Percentiles rank a stretch among this genome's conserved stretches.
phyloP scores from a whole-genome alignment of 1,139 yeast genomes.

The Geotrichum bryndzae region DNA sequence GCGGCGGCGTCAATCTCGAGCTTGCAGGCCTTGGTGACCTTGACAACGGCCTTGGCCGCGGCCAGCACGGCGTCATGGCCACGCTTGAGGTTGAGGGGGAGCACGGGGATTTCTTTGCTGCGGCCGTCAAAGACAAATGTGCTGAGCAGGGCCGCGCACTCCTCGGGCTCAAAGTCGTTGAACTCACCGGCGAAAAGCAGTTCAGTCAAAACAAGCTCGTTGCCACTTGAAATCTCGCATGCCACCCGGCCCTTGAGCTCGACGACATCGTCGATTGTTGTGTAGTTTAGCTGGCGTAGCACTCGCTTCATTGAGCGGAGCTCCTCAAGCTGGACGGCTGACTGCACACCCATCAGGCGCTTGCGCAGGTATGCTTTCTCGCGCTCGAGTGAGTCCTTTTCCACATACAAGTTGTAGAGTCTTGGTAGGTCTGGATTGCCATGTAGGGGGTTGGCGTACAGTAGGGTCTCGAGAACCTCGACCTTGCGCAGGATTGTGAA shows the following conservation, averaged over 20 bases:
- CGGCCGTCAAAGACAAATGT: conserved; percentile 97
- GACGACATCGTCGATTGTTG: conserved; percentile 72
- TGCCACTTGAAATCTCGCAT: conserved; percentile 78
- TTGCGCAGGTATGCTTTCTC: conserved; percentile 36
- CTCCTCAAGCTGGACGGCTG: conserved; percentile 81
- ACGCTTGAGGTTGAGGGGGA: conserved; percentile 81
- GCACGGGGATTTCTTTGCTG: conserved; percentile 79
- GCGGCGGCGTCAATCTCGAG: conserved; percentile 85
- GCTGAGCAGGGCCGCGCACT: conserved; percentile 84
- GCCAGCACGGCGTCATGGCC: conserved; percentile 83
- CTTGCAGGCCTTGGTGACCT: conserved; percentile 81
- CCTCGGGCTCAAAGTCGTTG: conserved; percentile 79
- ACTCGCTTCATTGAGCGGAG: conserved; percentile 89
- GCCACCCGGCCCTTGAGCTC: conserved; percentile 60
- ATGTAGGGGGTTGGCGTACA: conserved; percentile 54
- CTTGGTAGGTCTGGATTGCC: conserved; percentile 57
- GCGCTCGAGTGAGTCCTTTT: conserved; percentile 56
- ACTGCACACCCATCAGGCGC: not conserved
- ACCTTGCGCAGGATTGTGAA: conserved; percentile 62
- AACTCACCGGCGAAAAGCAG: conserved; percentile 91
- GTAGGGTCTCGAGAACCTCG: conserved; percentile 67
- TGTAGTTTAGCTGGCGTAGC: conserved; percentile 76
- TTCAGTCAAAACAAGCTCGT: conserved; percentile 77
- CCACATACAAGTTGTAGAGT: conserved; percentile 56
- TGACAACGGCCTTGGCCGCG: conserved; percentile 86